Conservation (phyloP, 1,284 basidiomycete genomes). For the Ceratobasidium sp. region DNA sequence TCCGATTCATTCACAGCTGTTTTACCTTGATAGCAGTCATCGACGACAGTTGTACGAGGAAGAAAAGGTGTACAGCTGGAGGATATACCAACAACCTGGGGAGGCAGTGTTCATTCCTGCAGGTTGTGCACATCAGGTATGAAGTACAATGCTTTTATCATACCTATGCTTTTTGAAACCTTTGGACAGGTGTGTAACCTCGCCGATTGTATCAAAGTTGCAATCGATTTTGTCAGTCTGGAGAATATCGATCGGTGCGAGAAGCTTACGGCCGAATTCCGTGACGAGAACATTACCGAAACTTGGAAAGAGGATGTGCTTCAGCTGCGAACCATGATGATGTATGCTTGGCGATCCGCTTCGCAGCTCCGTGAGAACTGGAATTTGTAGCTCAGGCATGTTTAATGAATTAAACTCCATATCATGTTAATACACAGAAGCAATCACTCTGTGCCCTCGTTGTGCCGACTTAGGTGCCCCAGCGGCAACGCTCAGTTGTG, state of each 20-base stretch:
- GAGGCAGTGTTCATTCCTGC: too few relatives aligned
- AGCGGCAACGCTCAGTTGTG: too few relatives aligned
- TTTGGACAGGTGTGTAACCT: slow-evolving; percentile 79
- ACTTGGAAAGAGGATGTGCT: slow-evolving; percentile 96
- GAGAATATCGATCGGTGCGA: slow-evolving; percentile 91
- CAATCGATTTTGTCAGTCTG: slow-evolving; percentile 61
- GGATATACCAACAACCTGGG: too few relatives aligned
- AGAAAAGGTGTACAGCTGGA: slow-evolving; percentile 52
- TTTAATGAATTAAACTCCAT: too few relatives aligned
- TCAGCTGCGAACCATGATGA: slow-evolving; percentile 91
- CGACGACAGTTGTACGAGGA: slow-evolving; percentile 76
- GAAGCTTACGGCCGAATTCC: slow-evolving; percentile 86
- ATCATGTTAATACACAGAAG: too few relatives aligned
- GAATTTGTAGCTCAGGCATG: neutral
- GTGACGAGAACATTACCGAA: slow-evolving; percentile 85
- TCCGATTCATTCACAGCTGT: slow-evolving; percentile 91
- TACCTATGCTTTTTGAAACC: slow-evolving; percentile 11
- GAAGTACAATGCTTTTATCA: neutral
- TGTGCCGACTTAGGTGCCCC: too few relatives aligned
- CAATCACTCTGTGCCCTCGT: too few relatives aligned
- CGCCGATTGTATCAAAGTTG: slow-evolving; percentile 94
- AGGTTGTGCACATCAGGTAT: slow-evolving; percentile 51
- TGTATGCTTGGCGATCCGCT: slow-evolving; percentile 84
- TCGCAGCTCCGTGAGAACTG: neutral
- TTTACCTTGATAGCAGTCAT: slow-evolving; percentile 82